A percentile compares a stretch with the other conserved stretches of the same genome.
phyloP scores from a whole-genome alignment of 805 yeast species.

The Alloascoidea africana region DNA sequence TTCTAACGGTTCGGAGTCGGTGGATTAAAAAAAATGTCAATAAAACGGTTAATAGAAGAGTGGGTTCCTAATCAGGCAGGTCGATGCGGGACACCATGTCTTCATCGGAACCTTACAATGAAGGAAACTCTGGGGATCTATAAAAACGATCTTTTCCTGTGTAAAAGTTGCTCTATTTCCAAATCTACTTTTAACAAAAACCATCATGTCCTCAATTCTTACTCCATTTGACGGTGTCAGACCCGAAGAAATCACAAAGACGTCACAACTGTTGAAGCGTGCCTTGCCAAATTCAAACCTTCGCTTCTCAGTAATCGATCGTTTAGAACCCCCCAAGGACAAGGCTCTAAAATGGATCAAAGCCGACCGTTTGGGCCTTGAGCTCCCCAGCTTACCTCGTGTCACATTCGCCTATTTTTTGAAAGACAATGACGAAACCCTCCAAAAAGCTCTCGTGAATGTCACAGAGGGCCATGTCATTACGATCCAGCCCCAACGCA shows the following conservation, averaged over 20 bases:
- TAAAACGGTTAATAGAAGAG: too few species aligned
- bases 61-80: too few species aligned
- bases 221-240: conserved; percentile 27
- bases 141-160: too few species aligned
- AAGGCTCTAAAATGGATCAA: conserved; percentile 50
- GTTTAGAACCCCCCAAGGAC: conserved; percentile 61
- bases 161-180: too few species aligned
- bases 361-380: conserved; percentile 36
- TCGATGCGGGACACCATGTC: too few species aligned
- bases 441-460: conserved; percentile 59
- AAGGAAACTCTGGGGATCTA: too few species aligned
- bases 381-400: conserved; percentile 45
- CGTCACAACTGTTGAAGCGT: neutral
- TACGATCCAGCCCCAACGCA: conserved; percentile 33
- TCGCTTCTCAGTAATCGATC: conserved; percentile 45
- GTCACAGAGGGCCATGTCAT: conserved; percentile 47
- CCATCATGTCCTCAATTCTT: too few species aligned
- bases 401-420: conserved; percentile 49
- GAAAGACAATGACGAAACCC: conserved; percentile 23
- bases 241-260: neutral
- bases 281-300: conserved; percentile 4
- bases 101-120: too few species aligned
- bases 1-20: too few species aligned
- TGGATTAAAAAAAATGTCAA: too few species aligned
- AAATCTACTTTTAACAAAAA: too few species aligned